Evolutionary conservation across 139 green algal species (phyloP), one percentile per base, ranked within the genome.

Genomic region (Chlamydomonas applanata): DNA sequence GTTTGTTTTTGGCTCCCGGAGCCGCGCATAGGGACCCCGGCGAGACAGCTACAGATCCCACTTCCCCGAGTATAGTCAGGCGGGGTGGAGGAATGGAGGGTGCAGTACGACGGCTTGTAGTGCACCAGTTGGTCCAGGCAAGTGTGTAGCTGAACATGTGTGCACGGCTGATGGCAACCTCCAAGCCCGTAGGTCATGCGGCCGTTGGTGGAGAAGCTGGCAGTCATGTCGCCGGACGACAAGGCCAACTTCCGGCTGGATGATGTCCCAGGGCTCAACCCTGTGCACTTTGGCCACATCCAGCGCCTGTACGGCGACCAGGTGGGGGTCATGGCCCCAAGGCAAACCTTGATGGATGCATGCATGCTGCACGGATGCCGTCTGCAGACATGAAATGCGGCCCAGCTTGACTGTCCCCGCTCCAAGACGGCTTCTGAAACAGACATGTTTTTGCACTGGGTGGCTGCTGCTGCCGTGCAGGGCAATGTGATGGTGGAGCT

Each of bases 301-400:
- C 82, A 96, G 76, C 82, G 84, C 32, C 94, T 99, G 67, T 99
- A 99, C 75, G 92, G 90, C 4, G 83, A 82, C 45, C 71, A 81
- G 75, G 75, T 75, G n/a, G 24, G 56, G 14, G n/a, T n/a, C n/a
- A n/a, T n/a, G n/a, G n/a, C n/a, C n/a, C n/a, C n/a, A 78, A 5
- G 34, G 32, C n/a, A 25, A 24, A 56, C 27, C 53, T n/a, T n/a
- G n/a, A n/a, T n/a, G n/a, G n/a, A n/a, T n/a, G n/a, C n/a, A n/a
- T n/a, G n/a, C n/a, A n/a, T 25, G 14, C 16, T 63, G 20, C 4
- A 63, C 7, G 54, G 54, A 11, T 22, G 16, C 20, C 54, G 27
- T 22, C 9, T 5, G 54, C 9, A 7, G 62, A 44, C 27, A 20
- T 69, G 9, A 44, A 11, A 16, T 13, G 27, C 27, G 20, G 32